Evolutionary conservation across 257 asterid species (phyloP), one percentile per base, ranked within the genome.

Genomic region (Fraxinus quadrangulata): DNA sequence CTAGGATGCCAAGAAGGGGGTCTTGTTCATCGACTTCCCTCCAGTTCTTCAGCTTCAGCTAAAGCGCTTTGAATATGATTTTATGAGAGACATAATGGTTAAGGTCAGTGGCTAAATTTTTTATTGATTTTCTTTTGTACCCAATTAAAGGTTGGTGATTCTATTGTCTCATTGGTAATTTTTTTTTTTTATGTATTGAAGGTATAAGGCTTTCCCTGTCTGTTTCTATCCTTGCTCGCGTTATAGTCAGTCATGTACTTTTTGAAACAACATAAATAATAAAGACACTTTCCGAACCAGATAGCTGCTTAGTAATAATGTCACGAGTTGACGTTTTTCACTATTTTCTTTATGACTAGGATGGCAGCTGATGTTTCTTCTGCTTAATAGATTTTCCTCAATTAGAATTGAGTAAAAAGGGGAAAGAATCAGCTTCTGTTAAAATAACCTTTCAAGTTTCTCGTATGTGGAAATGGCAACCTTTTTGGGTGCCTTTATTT

Each of bases 1-100:
- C 66, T 87, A 89, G 94, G 94, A 87, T 86, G 94, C 94, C 26
- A 89, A 79, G 82, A 89, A 89, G 78, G 94, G 94, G 42, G 94
- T 86, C 70, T 88, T 89, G 36, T 89, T 89, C 81, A 86, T 80
- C 13, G 91, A 89, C 81, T 89, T 87, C 74, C 94, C 94, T 66
- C 94, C 92, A 42, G 92, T 89, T 31, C 91, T 89, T 67, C 94
- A 89, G 86, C 91, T 89, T 79, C 93, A 87, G 82, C 84, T 89
- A 65, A 89, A 89, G 85, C 86, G 91, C 67, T 89, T 89, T 83
- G 94, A 88, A 79, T 89, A 89, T 77, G 94, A 89, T 84, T 86
- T 86, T 78, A 83, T 85, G 86, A 83, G 91, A 21, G 90, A 88
- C 74, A 85, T 87, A 28, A 89, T 88, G 92, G 89, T 89, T 30